Conservation (phyloP, 805 yeast species). For the Kazachstania bromeliacearum region DNA sequence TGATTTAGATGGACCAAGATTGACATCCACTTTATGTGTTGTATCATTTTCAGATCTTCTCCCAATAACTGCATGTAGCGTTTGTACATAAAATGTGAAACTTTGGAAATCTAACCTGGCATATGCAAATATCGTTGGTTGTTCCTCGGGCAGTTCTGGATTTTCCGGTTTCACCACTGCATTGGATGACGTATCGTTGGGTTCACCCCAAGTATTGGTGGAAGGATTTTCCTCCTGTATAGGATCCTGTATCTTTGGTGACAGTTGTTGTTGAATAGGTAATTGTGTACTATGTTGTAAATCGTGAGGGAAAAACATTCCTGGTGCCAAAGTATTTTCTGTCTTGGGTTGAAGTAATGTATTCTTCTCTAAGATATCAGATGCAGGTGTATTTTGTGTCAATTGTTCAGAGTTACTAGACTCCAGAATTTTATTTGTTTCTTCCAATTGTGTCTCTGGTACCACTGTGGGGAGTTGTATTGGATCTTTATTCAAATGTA, state of each 20-base stretch:
- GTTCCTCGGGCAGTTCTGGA: slow-evolving; percentile 18
- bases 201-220: too few relatives aligned
- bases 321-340: slow-evolving; percentile 22
- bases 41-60: slow-evolving; percentile 70
- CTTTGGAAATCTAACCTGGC: slow-evolving; percentile 84
- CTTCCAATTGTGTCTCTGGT: too few relatives aligned
- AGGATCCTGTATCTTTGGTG: too few relatives aligned
- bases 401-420: too few relatives aligned
- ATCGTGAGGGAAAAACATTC: slow-evolving; percentile 11
- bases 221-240: too few relatives aligned
- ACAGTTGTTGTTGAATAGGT: background rate
- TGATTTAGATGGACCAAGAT: slow-evolving; percentile 85
- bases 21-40: slow-evolving; percentile 75
- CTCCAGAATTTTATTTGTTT: too few relatives aligned
- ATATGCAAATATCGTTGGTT: slow-evolving; percentile 38
- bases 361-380: slow-evolving; percentile 17
- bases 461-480: too few relatives aligned
- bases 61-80: slow-evolving; percentile 90
- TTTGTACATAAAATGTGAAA: slow-evolving; percentile 92
- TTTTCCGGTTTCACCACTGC: too few relatives aligned
- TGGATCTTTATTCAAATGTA: too few relatives aligned
- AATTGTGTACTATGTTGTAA: background rate
- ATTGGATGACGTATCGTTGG: too few relatives aligned
- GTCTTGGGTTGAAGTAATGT: slow-evolving; percentile 11
- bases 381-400: slow-evolving; percentile 15